Evolutionary conservation across 495 filamentous ascomycete species (phyloP).

Genomic region (Apiosordaria backusii): DNA sequence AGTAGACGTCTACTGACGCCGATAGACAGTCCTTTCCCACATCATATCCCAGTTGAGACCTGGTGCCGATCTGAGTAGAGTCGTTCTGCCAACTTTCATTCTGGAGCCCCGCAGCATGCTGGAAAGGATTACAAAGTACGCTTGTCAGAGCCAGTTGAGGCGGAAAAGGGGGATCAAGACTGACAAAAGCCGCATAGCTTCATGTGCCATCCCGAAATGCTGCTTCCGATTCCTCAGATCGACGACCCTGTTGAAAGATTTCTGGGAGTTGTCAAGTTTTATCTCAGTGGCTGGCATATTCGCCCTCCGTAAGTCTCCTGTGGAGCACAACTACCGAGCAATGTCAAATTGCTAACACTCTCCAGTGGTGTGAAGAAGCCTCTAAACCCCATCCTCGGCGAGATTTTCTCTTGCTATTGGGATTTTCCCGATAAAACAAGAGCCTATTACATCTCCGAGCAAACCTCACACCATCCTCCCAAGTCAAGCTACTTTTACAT

Average conservation of each 20-base stretch:
- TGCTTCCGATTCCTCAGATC: conserved; percentile 79
- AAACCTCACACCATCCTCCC: conserved; percentile 90
- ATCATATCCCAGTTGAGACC: conserved; percentile 97
- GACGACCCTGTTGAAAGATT: conserved; percentile 91
- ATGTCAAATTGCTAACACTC: conserved; percentile 20
- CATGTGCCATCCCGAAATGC: conserved; percentile 97
- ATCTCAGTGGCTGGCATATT: conserved; percentile 98
- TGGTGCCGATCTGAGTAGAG: conserved; percentile 89
- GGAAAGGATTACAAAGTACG: conserved; percentile 96
- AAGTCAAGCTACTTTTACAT: conserved; percentile 99
- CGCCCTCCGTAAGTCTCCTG: conserved; percentile 75
- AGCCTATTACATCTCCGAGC: conserved; percentile 94
- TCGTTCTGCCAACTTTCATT: conserved; percentile 96
- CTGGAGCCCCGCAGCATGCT: conserved; percentile 96
- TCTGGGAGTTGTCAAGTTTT: conserved; percentile 93
- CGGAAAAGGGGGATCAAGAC: conserved; percentile 6
- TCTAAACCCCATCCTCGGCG: conserved; percentile 93
- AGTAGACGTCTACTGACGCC: conserved; percentile 11
- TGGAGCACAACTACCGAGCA: neutral
- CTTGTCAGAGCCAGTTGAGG: neutral
- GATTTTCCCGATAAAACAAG: conserved; percentile 81
- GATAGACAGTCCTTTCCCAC: conserved; percentile 70
- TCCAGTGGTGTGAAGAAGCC: conserved; percentile 95
- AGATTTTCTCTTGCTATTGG: conserved; percentile 94
- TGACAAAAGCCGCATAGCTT: conserved; percentile 59